phyloP scores from a whole-genome alignment of 2,329 filamentous ascomycete genomes.

The Apiospora rasikravindrae region DNA sequence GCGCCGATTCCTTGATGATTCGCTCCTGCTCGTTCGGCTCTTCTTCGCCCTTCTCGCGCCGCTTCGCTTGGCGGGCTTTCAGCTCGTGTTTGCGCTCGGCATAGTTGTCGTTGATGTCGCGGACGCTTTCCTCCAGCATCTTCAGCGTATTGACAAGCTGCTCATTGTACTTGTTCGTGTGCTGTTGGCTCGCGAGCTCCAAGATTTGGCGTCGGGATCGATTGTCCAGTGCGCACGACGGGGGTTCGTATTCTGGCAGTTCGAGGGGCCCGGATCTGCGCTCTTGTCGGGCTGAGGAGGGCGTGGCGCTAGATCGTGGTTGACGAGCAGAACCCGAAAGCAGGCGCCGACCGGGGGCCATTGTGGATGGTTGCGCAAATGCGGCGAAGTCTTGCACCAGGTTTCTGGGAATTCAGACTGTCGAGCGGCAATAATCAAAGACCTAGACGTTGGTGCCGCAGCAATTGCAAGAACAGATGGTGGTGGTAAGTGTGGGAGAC shows the following conservation, averaged over 20 bases:
- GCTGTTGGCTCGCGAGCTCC: constrained; percentile 48
- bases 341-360: constrained; percentile 27
- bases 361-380: background rate
- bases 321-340: constrained; percentile 28
- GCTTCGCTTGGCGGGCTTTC: constrained; percentile 40
- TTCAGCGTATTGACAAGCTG: constrained; percentile 52
- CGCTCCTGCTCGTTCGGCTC: constrained; percentile 43
- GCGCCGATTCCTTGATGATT: constrained; percentile 45
- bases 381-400: background rate
- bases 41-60: constrained; percentile 40
- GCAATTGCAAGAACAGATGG: background rate
- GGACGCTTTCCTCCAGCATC: constrained; percentile 51
- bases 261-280: constrained; percentile 30
- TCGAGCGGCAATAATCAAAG: no score
- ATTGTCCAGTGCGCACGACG: constrained; percentile 50
- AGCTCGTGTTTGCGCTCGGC: constrained; percentile 42
- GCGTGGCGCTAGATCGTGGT: constrained; percentile 23
- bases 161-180: constrained; percentile 48
- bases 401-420: background rate
- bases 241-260: constrained; percentile 58
- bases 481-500: background rate
- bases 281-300: constrained; percentile 22
- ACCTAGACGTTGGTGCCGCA: background rate
- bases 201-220: constrained; percentile 45
- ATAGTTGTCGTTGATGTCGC: constrained; percentile 54